phyloP scores from a whole-genome alignment of 805 yeast genomes.

The Saturnispora diversa region DNA sequence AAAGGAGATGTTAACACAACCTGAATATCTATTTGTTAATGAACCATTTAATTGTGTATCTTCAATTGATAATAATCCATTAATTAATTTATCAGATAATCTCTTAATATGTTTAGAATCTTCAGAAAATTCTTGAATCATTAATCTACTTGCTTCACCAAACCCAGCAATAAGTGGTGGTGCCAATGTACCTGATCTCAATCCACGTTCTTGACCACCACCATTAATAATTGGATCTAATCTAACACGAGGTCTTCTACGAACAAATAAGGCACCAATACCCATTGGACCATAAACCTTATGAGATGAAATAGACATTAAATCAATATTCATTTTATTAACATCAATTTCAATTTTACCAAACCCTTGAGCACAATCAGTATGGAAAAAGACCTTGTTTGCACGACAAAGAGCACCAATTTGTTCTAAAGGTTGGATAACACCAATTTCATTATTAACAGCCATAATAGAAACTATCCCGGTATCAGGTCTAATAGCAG shows the following conservation, averaged over 20 bases:
- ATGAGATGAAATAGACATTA: slow-evolving; percentile 90
- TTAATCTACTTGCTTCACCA: slow-evolving; percentile 93
- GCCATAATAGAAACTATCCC: slow-evolving; percentile 90
- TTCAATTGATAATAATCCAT: slow-evolving; percentile 70
- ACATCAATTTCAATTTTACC: slow-evolving; percentile 93
- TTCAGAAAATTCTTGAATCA: slow-evolving; percentile 61
- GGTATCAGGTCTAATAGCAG: slow-evolving; percentile 84
- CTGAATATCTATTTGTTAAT: slow-evolving; percentile 63
- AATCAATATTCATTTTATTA: slow-evolving; percentile 84
- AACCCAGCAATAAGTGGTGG: slow-evolving; percentile 95
- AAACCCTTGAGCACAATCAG: slow-evolving; percentile 96
- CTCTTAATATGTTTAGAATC: slow-evolving; percentile 64
- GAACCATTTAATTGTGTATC: slow-evolving; percentile 91
- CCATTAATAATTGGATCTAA: slow-evolving; percentile 91
- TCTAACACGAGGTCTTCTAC: slow-evolving; percentile 98
- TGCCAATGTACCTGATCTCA: slow-evolving; percentile 93
- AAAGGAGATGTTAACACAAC: slow-evolving; percentile 94
- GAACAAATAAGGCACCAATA: slow-evolving; percentile 86
- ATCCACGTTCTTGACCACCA: slow-evolving; percentile 98
- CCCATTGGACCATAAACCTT: slow-evolving; percentile 98
- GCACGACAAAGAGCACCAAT: slow-evolving; percentile 83
- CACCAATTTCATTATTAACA: slow-evolving; percentile 97
- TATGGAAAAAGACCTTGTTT: slow-evolving; percentile 90
- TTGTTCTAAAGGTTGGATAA: slow-evolving; percentile 90
- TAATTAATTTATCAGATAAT: slow-evolving; percentile 65